These are phyloP conservation scores for Candida insectalens DNA, from an alignment of 805 yeast species.

Conservation along the genomic window DNA sequence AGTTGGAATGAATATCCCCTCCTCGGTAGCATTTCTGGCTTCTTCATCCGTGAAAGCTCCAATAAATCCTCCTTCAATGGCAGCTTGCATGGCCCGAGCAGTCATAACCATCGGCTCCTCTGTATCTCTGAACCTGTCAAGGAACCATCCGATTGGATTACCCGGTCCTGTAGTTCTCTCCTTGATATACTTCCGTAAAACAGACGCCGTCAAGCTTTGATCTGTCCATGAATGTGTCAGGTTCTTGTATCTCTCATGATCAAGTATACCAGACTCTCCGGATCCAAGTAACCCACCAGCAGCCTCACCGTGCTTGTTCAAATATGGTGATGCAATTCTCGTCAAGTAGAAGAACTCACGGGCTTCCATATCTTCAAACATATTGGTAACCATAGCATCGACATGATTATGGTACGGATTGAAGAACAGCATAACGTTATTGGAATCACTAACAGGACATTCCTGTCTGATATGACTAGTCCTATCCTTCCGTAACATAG, in stretches of 20 bases:
- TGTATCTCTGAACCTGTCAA: background rate
- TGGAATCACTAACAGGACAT: slow-evolving; percentile 13
- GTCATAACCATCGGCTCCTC: slow-evolving; percentile 22
- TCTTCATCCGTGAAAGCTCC: background rate
- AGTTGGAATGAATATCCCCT: slow-evolving; percentile 1
- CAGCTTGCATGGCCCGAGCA: slow-evolving; percentile 18
- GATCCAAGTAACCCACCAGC: slow-evolving; percentile 44
- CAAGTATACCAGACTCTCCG: slow-evolving; percentile 46
- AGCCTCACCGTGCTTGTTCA: slow-evolving; percentile 69
- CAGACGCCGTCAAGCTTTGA: slow-evolving; percentile 23
- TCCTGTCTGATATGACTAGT: no score
- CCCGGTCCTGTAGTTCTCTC: slow-evolving; percentile 6
- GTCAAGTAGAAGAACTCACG: background rate
- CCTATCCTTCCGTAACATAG: no score
- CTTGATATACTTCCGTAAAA: slow-evolving; percentile 7
- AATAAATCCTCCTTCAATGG: slow-evolving; percentile 6
- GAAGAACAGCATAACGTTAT: slow-evolving; percentile 14
- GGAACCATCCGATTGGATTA: slow-evolving; percentile 6
- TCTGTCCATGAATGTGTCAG: slow-evolving; percentile 53
- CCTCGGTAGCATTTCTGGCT: no score
- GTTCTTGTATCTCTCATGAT: slow-evolving; percentile 41
- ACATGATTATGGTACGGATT: slow-evolving; percentile 18
- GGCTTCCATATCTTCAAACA: slow-evolving; percentile 5
- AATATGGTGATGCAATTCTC: slow-evolving; percentile 49
- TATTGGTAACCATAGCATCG: no score